Conservation (phyloP, 2,329 filamentous ascomycete genomes). For the Leptodontidium sp. region DNA sequence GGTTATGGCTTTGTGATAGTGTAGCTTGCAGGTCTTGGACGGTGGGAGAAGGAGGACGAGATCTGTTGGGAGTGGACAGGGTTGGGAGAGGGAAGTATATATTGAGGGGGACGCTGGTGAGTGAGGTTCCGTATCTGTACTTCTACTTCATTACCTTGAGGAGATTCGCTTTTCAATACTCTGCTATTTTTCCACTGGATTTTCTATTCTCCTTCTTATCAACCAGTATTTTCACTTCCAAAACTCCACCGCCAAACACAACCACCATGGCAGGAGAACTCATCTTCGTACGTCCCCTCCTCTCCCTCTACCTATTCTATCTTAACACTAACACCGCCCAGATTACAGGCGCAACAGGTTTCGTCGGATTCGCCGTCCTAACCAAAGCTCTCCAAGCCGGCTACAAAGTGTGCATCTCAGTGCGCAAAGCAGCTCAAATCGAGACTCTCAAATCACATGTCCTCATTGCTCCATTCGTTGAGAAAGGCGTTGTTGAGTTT, state of each 20-base stretch:
- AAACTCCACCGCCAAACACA: neutral
- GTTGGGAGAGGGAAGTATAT: neutral
- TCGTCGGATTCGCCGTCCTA: slow-evolving; percentile 35
- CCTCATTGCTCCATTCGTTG: slow-evolving; percentile 8
- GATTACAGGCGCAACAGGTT: slow-evolving; percentile 40
- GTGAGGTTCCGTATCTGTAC: neutral
- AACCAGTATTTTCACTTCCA: neutral
- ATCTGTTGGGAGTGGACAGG: neutral
- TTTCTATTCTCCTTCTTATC: neutral
- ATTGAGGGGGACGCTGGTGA: neutral
- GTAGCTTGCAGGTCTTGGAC: neutral
- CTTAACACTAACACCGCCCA: slow-evolving; percentile 9
- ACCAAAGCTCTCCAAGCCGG: slow-evolving; percentile 28
- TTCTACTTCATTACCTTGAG: neutral
- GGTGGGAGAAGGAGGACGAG: neutral
- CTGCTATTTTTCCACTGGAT: neutral
- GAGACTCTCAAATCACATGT: slow-evolving; percentile 18
- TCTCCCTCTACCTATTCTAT: neutral
- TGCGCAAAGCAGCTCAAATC: slow-evolving; percentile 28
- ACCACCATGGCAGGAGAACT: slow-evolving; percentile 28
- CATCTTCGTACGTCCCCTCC: slow-evolving; percentile 26
- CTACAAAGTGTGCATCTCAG: slow-evolving; percentile 27
- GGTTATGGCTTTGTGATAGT: neutral
- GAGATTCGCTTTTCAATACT: neutral
- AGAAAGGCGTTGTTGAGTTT: slow-evolving; percentile 20